A percentile compares a stretch with the other conserved stretches of the same genome.
Conservation (phyloP, 2,329 filamentous ascomycete species). For the Bimuria novae-zelandiae region DNA sequence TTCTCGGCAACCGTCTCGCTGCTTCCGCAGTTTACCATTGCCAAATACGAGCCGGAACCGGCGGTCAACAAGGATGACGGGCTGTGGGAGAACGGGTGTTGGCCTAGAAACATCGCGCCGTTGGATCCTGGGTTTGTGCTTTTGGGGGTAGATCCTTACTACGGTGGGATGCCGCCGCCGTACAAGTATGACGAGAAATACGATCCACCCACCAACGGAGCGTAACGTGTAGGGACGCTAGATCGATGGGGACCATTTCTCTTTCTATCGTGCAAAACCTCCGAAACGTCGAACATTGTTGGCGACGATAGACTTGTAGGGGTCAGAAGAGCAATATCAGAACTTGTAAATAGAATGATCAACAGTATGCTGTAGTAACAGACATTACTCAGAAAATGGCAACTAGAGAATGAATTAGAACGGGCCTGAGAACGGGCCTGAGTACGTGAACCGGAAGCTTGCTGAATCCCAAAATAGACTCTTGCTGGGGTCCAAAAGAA, state of each 20-base stretch:
- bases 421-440: neutral
- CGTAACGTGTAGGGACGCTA: too few species aligned
- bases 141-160: neutral
- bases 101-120: neutral
- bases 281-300: too few species aligned
- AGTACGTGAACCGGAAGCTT: neutral
- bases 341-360: too few species aligned
- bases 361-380: too few species aligned
- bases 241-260: too few species aligned
- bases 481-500: neutral
- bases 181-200: neutral
- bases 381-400: neutral
- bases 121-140: neutral
- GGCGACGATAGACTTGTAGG: too few species aligned
- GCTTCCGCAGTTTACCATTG: neutral
- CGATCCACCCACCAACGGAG: neutral
- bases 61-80: neutral
- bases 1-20: neutral
- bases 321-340: too few species aligned
- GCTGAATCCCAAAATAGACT: constrained; percentile 1
- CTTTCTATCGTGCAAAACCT: too few species aligned
- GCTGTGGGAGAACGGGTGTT: neutral
- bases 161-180: neutral
- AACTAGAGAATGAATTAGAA: neutral
- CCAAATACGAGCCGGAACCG: neutral